Conservation (phyloP, 345 rosid species). For the Linum usitatissimum region DNA sequence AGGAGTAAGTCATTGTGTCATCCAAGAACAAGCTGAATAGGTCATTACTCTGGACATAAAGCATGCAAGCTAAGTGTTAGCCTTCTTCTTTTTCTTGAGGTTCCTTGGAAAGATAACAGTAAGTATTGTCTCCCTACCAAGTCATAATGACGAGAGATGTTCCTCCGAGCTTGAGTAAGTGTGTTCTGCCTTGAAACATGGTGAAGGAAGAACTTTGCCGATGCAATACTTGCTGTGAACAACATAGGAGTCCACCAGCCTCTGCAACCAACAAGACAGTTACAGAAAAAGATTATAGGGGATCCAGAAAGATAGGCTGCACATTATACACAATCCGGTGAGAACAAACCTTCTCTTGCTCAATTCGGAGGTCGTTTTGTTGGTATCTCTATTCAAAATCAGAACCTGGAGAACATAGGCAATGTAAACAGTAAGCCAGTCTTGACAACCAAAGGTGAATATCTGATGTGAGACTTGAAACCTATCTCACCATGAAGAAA, state of each 20-base stretch:
- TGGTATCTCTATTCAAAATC: constrained; percentile 54
- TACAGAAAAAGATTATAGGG: neutral
- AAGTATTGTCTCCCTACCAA: constrained; percentile 35
- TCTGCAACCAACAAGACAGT: constrained; percentile 22
- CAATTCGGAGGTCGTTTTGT: constrained; percentile 30
- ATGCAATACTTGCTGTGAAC: constrained; percentile 59
- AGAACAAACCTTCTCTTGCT: constrained; percentile 48
- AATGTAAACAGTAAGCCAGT: neutral
- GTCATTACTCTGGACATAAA: constrained; percentile 55
- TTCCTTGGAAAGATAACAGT: neutral
- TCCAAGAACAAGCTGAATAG: constrained; percentile 69
- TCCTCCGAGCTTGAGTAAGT: constrained; percentile 85
- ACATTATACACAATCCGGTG: neutral
- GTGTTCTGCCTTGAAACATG: constrained; percentile 72
- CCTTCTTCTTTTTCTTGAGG: neutral
- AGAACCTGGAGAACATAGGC: constrained; percentile 38
- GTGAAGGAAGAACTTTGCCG: constrained; percentile 62
- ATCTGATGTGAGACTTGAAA: neutral
- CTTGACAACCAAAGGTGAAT: neutral
- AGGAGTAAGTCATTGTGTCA: constrained; percentile 85
- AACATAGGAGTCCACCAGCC: constrained; percentile 98
- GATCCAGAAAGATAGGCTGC: neutral
- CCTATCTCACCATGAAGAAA: constrained; percentile 47
- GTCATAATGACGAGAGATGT: constrained; percentile 83
- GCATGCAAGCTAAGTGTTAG: constrained; percentile 3